Conservation (phyloP, 306 rosid species). For the Castanea mollissima region DNA sequence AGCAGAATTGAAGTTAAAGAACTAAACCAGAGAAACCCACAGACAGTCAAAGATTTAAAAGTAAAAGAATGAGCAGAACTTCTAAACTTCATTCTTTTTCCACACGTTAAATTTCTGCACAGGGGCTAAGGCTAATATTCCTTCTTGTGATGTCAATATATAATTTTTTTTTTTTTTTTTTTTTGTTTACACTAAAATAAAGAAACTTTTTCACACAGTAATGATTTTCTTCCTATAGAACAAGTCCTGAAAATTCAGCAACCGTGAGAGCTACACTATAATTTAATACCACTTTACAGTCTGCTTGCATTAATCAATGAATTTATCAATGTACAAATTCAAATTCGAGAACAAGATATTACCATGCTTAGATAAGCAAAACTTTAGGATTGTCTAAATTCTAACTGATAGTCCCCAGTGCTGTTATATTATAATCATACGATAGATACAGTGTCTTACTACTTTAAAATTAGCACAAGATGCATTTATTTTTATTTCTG, state of each 20-base stretch:
- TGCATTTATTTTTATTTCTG: no score
- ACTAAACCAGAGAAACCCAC: neutral
- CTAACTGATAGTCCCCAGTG: neutral
- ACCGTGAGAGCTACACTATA: neutral
- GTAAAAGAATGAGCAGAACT: neutral
- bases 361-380: neutral
- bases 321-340: neutral
- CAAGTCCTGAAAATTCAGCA: neutral
- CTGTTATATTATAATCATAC: neutral
- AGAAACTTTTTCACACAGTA: neutral
- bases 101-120: neutral
- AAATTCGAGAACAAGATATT: neutral
- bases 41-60: neutral
- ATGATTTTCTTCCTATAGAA: neutral
- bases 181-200: neutral
- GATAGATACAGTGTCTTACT: conserved; percentile 2
- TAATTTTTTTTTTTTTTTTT: neutral
- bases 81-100: neutral
- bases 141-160: neutral
- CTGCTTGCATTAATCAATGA: neutral
- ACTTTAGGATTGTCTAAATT: neutral
- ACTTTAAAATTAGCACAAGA: neutral
- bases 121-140: neutral
- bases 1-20: neutral
- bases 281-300: neutral